A percentile compares a stretch with the other conserved stretches of the same genome.
phyloP scores from a whole-genome alignment of 352 stramenopile genomes.

The Globisporangium barbulae region DNA sequence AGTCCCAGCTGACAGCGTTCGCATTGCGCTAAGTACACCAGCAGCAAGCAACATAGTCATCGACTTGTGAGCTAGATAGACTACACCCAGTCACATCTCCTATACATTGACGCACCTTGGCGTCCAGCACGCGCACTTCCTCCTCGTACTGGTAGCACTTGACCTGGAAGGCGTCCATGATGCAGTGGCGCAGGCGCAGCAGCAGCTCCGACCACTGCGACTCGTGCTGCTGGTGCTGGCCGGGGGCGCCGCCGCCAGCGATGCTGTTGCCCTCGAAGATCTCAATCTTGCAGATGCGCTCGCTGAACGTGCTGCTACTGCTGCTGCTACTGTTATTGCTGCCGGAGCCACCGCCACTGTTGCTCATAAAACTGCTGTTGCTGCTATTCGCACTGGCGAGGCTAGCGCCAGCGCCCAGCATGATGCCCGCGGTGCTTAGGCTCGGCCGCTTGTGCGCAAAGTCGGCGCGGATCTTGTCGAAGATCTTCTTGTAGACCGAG shows the following conservation, averaged over 20 bases:
- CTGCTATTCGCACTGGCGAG: background rate
- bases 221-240: constrained; percentile 74
- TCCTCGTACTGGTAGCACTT: constrained; percentile 83
- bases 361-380: constrained; percentile 6
- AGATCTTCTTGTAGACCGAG: constrained; percentile 76
- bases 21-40: constrained; percentile 27
- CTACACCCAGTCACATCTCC: background rate
- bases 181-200: constrained; percentile 56
- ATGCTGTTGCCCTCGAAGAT: constrained; percentile 70
- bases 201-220: constrained; percentile 77
- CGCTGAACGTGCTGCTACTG: constrained; percentile 15
- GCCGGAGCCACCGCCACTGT: constrained; percentile 7
- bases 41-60: background rate
- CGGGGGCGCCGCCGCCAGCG: constrained; percentile 31
- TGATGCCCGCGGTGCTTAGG: constrained; percentile 13
- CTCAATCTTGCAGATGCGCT: constrained; percentile 85
- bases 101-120: constrained; percentile 31
- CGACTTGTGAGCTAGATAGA: background rate
- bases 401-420: constrained; percentile 4
- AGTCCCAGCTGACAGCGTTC: constrained; percentile 55
- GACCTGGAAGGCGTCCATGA: constrained; percentile 82
- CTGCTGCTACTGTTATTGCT: constrained; percentile 6
- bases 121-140: constrained; percentile 55
- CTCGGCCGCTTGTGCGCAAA: constrained; percentile 47
- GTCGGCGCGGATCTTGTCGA: constrained; percentile 63